Base-by-base conservation (phyloP, 306 rosid species). In the Cucurbita pepo region DNA sequence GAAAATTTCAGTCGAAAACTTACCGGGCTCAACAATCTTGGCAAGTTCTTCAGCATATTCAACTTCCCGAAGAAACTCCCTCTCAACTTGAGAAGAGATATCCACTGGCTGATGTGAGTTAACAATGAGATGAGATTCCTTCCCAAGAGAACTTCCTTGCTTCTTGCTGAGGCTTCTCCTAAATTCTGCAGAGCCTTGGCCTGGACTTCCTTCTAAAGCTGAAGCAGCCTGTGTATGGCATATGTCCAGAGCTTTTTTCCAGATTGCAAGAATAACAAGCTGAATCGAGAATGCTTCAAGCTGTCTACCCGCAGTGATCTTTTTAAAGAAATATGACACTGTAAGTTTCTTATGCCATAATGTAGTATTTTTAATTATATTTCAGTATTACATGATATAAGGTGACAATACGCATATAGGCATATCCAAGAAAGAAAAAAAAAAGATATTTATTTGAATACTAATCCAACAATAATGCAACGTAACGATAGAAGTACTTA, bases 181-280 rank as follows among this genome's bases (percentile, higher is more conserved):
- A 78, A 81, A 80, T 86, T 83, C 87, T 25, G 88, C 73, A 55
- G 79, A 80, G 76, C 91, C 97, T 81, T 83, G 96, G 83, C 78
- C 87, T 65, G 96, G 97, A 85, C 96, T 91, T 75, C 97, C 99
- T 84, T 91, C 96, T 88, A 89, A 91, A 71, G 95, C 99, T 4
- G 97, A 95, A 79, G 99, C 97, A 79, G 96, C 99, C 81, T 84
- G 96, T 5, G 99, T 88, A 81, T 95, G 99, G 86, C 99, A 95
- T 82, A 95, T 95, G 82, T 95, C 84, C 83, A 95, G 77, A 12
- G 97, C 99, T 86, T 95, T 92, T 82, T 91, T 95, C 97, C 99
- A 95, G 71, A 95, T 91, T 73, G 99, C 95, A 83, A 95, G 99
- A 79, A 91, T 89, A 67, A 95, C 99, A 82, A 95, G 97, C 82